A percentile compares a stretch with the other conserved stretches of the same genome.
Evolutionary conservation across 148 eudicot genomes (phyloP).

Genomic region (Gaultheria prostrata): DNA sequence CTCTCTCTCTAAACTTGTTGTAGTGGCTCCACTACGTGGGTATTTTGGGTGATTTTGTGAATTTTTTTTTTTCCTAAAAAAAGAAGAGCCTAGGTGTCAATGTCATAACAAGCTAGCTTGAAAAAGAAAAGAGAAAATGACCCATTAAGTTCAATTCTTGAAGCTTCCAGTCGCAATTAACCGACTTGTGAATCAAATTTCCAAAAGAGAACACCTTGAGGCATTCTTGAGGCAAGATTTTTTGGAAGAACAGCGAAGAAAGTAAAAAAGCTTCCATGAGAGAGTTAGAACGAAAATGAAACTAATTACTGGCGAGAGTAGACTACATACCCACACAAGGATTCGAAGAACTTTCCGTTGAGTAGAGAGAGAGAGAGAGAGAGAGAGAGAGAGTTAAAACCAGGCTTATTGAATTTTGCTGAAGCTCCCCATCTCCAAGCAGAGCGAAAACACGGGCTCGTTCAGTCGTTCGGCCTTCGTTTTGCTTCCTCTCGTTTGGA

Average conservation of each 20-base stretch:
- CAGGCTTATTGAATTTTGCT: conserved; percentile 7
- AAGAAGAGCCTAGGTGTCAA: too few species aligned
- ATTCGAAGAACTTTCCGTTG: not conserved
- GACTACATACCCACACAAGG: not conserved
- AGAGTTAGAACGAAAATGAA: not conserved
- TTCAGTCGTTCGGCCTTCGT: conserved; percentile 14
- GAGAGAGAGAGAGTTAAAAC: not conserved
- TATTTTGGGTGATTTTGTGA: not conserved
- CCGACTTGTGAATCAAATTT: not conserved
- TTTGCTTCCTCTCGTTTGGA: not conserved
- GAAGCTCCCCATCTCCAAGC: conserved; percentile 22
- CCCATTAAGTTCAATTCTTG: not conserved
- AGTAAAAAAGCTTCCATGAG: not conserved
- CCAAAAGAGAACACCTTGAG: not conserved
- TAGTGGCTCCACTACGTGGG: not conserved
- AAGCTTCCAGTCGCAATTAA: conserved; percentile 5
- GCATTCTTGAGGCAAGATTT: not conserved
- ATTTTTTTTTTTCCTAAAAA: too few species aligned
- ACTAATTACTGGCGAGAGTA: not conserved
- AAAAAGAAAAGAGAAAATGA: not conserved
- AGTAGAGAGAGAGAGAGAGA: not conserved
- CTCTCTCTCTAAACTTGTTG: not conserved
- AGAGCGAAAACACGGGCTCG: conserved; percentile 31
- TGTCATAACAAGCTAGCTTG: too few species aligned
- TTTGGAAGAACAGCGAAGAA: not conserved